phyloP scores from a whole-genome alignment of 2,329 filamentous ascomycete species.

The Diaporthe nobilis region DNA sequence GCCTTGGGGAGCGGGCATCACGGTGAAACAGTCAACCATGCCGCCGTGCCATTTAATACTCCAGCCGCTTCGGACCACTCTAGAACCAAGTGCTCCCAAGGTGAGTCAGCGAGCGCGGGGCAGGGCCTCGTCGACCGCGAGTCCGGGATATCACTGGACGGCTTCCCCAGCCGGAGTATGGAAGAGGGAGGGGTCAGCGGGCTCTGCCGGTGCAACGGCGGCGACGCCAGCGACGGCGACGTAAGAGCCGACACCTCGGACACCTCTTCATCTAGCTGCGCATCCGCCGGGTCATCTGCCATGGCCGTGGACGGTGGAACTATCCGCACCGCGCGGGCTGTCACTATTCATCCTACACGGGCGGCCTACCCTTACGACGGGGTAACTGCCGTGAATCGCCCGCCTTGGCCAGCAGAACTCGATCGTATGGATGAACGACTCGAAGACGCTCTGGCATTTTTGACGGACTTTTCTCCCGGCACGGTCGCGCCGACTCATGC shows the following conservation, averaged over 20 bases:
- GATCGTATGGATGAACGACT: slow-evolving; percentile 5
- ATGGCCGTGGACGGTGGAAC: not conserved
- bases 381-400: not conserved
- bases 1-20: not conserved
- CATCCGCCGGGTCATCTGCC: not conserved
- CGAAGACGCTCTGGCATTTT: not conserved
- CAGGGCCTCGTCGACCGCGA: not conserved
- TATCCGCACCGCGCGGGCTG: not conserved
- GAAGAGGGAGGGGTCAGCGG: not conserved
- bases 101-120: not conserved
- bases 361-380: not conserved
- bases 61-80: not conserved
- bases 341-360: not conserved
- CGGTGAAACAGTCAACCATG: too few species aligned
- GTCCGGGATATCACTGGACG: not conserved
- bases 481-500: not conserved
- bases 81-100: rapidly evolving
- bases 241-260: not conserved
- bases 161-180: not conserved
- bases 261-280: too few species aligned
- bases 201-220: not conserved
- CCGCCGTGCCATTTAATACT: rapidly evolving
- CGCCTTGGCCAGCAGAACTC: not conserved
- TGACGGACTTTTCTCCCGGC: not conserved
- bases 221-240: not conserved